These are phyloP conservation scores for Russula abietina DNA, from an alignment of 768 basidiomycete genomes.

Conservation along the genomic window DNA sequence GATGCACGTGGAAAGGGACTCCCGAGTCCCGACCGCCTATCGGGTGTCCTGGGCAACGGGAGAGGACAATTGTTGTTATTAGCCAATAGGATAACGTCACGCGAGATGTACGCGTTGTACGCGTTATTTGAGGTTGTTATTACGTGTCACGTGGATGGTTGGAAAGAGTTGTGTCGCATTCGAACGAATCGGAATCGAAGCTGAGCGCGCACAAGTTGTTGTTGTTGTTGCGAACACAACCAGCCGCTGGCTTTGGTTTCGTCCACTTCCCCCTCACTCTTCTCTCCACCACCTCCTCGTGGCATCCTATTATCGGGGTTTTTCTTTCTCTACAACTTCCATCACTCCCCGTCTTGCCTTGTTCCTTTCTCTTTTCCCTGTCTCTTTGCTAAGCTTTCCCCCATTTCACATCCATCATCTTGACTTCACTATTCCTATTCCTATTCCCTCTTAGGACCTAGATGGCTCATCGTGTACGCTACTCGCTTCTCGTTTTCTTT, in stretches of 20 bases:
- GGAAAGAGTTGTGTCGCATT: conserved; percentile 10
- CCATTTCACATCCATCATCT: conserved; percentile 14
- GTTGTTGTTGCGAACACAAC: conserved; percentile 21
- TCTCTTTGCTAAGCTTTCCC: conserved; percentile 11
- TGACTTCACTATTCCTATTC: conserved; percentile 20
- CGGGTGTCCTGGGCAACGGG: no score
- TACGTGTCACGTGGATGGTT: conserved; percentile 23
- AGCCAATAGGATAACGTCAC: conserved; percentile 7
- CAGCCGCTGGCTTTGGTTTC: conserved; percentile 26
- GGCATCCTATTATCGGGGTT: conserved; percentile 17
- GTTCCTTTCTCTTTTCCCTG: conserved; percentile 20
- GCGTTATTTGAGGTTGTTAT: conserved; percentile 25
- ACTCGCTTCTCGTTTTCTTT: not conserved
- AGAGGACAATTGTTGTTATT: no score
- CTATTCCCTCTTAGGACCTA: conserved; percentile 18
- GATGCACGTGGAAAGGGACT: conserved; percentile 38
- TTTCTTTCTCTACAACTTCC: conserved; percentile 1
- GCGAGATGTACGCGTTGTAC: conserved; percentile 22
- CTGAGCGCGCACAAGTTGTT: conserved; percentile 1
- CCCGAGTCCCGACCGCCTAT: not conserved
- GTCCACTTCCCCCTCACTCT: conserved; percentile 16
- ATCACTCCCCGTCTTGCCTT: conserved; percentile 4
- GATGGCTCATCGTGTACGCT: conserved; percentile 25
- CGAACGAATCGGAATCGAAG: not conserved
- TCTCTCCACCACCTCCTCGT: conserved; percentile 9